phyloP scores from a whole-genome alignment of 1,139 yeast genomes.

The Geotrichum candidum region DNA sequence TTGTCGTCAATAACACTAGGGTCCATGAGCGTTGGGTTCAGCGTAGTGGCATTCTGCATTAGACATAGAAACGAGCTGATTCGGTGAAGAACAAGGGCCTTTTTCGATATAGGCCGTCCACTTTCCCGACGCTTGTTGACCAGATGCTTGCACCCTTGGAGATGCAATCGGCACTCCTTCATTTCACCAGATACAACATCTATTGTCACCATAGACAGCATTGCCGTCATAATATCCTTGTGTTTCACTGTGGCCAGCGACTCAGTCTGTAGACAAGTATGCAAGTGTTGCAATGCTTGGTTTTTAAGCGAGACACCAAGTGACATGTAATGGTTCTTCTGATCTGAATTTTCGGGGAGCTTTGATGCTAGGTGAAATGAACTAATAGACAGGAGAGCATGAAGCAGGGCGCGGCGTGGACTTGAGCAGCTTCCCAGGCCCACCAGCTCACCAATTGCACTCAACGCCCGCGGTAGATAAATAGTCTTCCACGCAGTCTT shows the following conservation, averaged over 20 bases:
- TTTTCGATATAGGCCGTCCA: conserved; percentile 63
- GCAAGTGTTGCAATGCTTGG: conserved; percentile 67
- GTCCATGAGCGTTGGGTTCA: conserved; percentile 22
- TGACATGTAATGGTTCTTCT: conserved; percentile 64
- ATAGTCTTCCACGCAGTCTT: conserved; percentile 86
- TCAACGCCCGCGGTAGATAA: conserved; percentile 73
- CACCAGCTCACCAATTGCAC: conserved; percentile 75
- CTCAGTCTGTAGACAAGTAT: conserved; percentile 52
- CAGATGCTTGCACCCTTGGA: conserved; percentile 71
- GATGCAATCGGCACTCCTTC: conserved; percentile 75
- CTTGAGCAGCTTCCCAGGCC: conserved; percentile 69
- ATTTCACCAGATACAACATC: conserved; percentile 90
- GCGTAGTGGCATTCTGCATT: conserved; percentile 52
- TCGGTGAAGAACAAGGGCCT: conserved; percentile 71
- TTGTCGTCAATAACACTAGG: conserved; percentile 14
- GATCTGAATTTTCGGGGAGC: conserved; percentile 53
- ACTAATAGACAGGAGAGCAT: conserved; percentile 74
- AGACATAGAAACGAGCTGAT: conserved; percentile 70
- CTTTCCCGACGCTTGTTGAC: conserved; percentile 61
- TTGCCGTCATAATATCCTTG: conserved; percentile 78
- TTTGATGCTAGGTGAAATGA: conserved; percentile 77
- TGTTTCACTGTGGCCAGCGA: conserved; percentile 41
- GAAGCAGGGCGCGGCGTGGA: conserved; percentile 70
- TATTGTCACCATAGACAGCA: conserved; percentile 79
- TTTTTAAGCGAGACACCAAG: conserved; percentile 67